phyloP scores from a whole-genome alignment of 2,329 filamentous ascomycete genomes.

The Aspergillus sergii region DNA sequence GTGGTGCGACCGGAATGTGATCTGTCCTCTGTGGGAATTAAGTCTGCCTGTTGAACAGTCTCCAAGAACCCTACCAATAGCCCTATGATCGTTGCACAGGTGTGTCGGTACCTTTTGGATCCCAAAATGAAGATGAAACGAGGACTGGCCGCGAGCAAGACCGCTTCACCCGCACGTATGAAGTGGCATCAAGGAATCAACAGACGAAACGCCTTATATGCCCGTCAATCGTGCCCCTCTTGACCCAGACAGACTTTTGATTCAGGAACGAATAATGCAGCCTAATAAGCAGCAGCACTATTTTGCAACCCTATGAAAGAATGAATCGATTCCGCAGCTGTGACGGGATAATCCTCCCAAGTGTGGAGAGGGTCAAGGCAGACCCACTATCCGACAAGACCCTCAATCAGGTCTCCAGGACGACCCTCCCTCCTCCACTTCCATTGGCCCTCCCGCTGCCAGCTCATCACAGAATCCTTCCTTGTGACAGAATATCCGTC shows the following conservation, averaged over 20 bases:
- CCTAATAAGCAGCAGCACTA: conserved; percentile 1
- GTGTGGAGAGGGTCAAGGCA: neutral
- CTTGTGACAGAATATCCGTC: neutral
- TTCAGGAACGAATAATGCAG: neutral
- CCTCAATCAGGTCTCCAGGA: conserved; percentile 4
- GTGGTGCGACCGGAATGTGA: conserved; percentile 19
- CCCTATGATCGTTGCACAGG: conserved; percentile 18
- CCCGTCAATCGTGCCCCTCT: neutral
- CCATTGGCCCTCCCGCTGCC: conserved; percentile 19
- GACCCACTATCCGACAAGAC: neutral
- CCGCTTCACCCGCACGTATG: neutral
- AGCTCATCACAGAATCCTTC: conserved; percentile 24
- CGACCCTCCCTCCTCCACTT: conserved; percentile 11
- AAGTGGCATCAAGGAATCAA: neutral
- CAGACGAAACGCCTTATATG: conserved; percentile 5
- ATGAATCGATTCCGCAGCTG: neutral
- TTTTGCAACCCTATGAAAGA: neutral
- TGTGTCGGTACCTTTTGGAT: conserved; percentile 6
- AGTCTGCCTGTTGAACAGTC: conserved; percentile 3
- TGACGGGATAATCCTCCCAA: neutral
- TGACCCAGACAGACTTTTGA: neutral
- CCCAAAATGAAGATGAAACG: conserved; percentile 9
- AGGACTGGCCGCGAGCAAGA: neutral
- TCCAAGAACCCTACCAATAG: conserved; percentile 1
- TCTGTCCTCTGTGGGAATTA: conserved; percentile 14